A percentile compares a stretch with the other conserved stretches of the same genome.
These are phyloP conservation scores for Tricholoma sp. DNA, from an alignment of 768 basidiomycete species.

Conservation along the genomic window DNA sequence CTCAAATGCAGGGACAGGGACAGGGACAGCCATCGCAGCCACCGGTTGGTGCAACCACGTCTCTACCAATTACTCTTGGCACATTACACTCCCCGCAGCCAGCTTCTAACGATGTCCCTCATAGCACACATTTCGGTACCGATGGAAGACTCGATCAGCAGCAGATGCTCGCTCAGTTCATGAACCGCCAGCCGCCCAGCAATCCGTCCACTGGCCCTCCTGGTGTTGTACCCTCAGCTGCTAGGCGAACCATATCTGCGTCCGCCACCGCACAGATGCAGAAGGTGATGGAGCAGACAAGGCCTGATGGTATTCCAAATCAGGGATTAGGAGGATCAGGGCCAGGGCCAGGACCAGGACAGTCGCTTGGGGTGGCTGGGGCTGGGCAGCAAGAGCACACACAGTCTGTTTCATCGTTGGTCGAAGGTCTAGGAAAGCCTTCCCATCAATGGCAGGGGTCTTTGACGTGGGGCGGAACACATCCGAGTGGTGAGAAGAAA, in stretches of 20 bases:
- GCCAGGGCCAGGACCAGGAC: background rate
- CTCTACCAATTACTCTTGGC: background rate
- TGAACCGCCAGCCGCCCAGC: constrained; percentile 17
- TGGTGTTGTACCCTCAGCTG: background rate
- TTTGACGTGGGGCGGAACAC: constrained; percentile 39
- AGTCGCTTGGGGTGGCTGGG: background rate
- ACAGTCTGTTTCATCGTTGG: background rate
- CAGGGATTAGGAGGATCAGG: background rate
- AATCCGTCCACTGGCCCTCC: background rate
- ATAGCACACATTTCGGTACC: background rate
- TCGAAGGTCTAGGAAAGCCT: constrained; percentile 9
- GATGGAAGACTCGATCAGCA: constrained; percentile 15
- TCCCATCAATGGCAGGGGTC: constrained; percentile 41
- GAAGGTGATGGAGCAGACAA: constrained; percentile 42
- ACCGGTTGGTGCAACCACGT: background rate
- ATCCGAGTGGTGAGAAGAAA: constrained; percentile 29
- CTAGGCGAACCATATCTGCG: constrained; percentile 5
- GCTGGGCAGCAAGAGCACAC: background rate
- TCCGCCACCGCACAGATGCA: constrained; percentile 39
- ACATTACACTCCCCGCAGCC: background rate
- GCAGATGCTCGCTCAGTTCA: constrained; percentile 18
- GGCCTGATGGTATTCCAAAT: background rate
- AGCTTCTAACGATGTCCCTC: background rate
- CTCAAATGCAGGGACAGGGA: background rate
- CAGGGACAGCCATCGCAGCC: background rate